phyloP scores from a whole-genome alignment of 805 yeast species.

The Candida stauntonica region DNA sequence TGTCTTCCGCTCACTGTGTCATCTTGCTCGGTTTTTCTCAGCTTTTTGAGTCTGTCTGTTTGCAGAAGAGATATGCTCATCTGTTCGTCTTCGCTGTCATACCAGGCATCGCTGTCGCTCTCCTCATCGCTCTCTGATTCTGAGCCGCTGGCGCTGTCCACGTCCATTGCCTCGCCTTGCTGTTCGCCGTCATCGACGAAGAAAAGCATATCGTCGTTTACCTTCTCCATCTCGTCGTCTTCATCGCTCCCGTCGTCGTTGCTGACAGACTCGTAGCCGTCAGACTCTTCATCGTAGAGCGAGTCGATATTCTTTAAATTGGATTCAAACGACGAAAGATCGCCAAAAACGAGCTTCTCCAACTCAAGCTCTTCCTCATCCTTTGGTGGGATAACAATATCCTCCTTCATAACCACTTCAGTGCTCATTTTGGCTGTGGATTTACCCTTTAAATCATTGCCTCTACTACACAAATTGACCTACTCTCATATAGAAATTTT shows the following conservation, averaged over 20 bases:
- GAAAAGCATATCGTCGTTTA: constrained; percentile 48
- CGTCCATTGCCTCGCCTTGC: constrained; percentile 13
- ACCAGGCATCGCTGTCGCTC: constrained; percentile 59
- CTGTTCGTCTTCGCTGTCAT: constrained; percentile 86
- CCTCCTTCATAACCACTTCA: constrained; percentile 10
- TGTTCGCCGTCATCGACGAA: constrained; percentile 47
- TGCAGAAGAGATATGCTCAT: constrained; percentile 54
- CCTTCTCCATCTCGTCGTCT: constrained; percentile 27
- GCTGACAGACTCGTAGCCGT: constrained; percentile 41
- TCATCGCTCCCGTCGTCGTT: constrained; percentile 28
- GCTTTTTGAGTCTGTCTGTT: constrained; percentile 61
- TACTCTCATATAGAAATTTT: constrained; percentile 3
- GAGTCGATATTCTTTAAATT: constrained; percentile 61
- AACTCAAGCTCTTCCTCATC: constrained; percentile 78
- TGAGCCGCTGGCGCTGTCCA: constrained; percentile 21
- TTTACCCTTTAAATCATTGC: background rate
- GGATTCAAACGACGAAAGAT: constrained; percentile 63
- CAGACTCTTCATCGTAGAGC: constrained; percentile 32
- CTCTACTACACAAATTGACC: background rate
- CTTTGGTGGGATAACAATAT: constrained; percentile 51
- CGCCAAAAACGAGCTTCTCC: constrained; percentile 89
- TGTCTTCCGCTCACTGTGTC: constrained; percentile 50
- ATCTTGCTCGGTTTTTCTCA: constrained; percentile 59
- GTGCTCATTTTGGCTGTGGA: constrained; percentile 1
- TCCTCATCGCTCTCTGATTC: constrained; percentile 32